Conservation (phyloP, 768 basidiomycete species). For the Suillus paluster region DNA sequence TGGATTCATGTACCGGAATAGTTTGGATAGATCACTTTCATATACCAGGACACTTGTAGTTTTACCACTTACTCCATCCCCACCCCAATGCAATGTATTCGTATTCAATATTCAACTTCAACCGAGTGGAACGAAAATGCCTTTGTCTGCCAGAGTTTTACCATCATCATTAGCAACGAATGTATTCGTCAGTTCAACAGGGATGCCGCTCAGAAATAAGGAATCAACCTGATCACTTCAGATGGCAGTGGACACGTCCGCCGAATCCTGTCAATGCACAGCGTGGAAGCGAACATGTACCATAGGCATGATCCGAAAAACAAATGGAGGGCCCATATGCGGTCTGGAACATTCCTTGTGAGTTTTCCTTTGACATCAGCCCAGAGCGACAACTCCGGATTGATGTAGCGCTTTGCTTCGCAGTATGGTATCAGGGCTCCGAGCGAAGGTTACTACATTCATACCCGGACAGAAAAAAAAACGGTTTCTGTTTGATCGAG, state of each 20-base stretch:
- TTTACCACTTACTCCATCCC: not conserved
- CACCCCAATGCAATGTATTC: not conserved
- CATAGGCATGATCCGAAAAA: not conserved
- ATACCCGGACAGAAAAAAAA: too few species aligned
- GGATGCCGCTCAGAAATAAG: not conserved
- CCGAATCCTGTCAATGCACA: not conserved
- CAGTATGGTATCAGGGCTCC: too few species aligned
- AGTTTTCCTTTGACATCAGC: too few species aligned
- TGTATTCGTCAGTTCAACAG: not conserved
- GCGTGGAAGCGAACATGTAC: not conserved
- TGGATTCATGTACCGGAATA: not conserved
- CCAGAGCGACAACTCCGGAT: too few species aligned
- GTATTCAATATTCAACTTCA: not conserved
- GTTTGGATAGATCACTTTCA: not conserved
- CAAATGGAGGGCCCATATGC: too few species aligned
- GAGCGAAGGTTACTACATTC: too few species aligned
- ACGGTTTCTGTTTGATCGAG: too few species aligned
- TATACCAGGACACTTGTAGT: constrained; percentile 1
- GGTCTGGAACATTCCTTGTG: too few species aligned
- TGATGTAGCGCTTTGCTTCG: too few species aligned
- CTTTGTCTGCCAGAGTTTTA: not conserved
- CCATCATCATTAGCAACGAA: not conserved
- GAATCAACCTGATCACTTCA: not conserved
- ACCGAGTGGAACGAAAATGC: not conserved
- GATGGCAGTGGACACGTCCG: not conserved